Base-by-base conservation (phyloP, 2,329 filamentous ascomycete species). In the Ceratocystis cacaofunesta region DNA sequence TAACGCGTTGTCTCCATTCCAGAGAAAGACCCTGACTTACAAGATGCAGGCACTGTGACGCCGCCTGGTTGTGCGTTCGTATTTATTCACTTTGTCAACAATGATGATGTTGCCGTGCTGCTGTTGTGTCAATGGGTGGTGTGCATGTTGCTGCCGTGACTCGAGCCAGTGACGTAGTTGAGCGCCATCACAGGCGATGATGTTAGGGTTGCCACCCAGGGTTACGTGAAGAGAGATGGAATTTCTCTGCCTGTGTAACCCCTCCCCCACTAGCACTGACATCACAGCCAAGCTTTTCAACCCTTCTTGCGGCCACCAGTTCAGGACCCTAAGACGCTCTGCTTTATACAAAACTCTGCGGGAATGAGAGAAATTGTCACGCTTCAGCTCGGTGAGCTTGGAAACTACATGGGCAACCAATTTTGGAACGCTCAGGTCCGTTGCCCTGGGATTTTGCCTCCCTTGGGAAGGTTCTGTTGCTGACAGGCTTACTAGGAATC, bases 341-440 rank as follows among this genome's bases (percentile, higher is more conserved):
- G 4, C 22, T 25, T 4, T 15, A 5, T 15, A 28, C 7, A 8
- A 12, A 8, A 36, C 28, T 17, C 15, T n/a, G 30, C 30, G 25
- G 8, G 30, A 12, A 68, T 68, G 66, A 62, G 64, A 63, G 94
- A 99, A 76, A 90, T 97, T 68, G 80, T 99, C 68, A 96, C 92
- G 0, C 79, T 99, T 58, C 94, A 99, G 79, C 85, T 97, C 68
- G 94, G 94, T 55, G 88, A 95, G 73, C 86, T 89, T 73, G 92
- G 89, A 74, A 99, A 99, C 75, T 95, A 96, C 72, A 78, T 95
- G 25, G 92, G 88, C 36, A 95, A 92, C 0, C 94, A 99, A 77
- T 99, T 96, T 75, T 99, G 94, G 94, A 99, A 99, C 72, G 81
- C 89, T 5, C 92, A 96, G 79, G 89, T 90, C 71, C 69, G 72